phyloP scores from a whole-genome alignment of 2,329 filamentous ascomycete genomes.

The Fusarium chuoi region DNA sequence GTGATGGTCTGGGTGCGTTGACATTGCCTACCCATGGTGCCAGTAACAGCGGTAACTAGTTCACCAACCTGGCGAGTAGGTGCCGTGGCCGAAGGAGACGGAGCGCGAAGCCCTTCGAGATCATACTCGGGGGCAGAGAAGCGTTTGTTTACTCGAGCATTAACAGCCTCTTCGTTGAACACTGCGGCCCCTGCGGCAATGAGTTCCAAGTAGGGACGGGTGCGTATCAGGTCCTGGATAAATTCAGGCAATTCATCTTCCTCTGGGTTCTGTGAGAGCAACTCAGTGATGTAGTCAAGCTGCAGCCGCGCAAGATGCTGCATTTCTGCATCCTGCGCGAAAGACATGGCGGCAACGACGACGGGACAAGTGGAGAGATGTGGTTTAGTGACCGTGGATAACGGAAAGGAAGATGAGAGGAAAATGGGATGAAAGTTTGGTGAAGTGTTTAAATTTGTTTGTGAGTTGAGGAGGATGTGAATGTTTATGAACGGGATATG shows the following conservation, averaged over 20 bases:
- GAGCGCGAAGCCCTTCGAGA: background rate
- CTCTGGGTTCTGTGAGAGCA: too few relatives aligned
- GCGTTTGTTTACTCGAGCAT: background rate
- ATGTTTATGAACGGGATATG: background rate
- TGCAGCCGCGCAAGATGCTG: background rate
- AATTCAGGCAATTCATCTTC: accelerated
- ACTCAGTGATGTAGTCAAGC: background rate
- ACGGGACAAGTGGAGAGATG: too few relatives aligned
- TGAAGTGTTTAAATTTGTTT: background rate
- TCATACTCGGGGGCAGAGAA: background rate
- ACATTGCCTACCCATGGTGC: background rate
- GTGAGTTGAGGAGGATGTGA: background rate
- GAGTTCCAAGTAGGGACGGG: background rate
- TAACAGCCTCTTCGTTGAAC: background rate
- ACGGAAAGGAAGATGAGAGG: background rate
- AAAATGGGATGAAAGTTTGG: background rate
- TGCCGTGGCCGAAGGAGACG: background rate
- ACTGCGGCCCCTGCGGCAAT: background rate
- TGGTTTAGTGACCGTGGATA: accelerated
- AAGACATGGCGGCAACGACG: background rate
- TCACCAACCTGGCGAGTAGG: background rate
- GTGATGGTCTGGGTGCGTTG: too few relatives aligned
- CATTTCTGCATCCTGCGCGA: background rate
- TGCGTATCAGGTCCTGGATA: accelerated
- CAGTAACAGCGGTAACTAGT: too few relatives aligned